Evolutionary conservation across 768 basidiomycete species (phyloP), one percentile per base, ranked within the genome.

Genomic region (Brasilioporus rufonigricans): DNA sequence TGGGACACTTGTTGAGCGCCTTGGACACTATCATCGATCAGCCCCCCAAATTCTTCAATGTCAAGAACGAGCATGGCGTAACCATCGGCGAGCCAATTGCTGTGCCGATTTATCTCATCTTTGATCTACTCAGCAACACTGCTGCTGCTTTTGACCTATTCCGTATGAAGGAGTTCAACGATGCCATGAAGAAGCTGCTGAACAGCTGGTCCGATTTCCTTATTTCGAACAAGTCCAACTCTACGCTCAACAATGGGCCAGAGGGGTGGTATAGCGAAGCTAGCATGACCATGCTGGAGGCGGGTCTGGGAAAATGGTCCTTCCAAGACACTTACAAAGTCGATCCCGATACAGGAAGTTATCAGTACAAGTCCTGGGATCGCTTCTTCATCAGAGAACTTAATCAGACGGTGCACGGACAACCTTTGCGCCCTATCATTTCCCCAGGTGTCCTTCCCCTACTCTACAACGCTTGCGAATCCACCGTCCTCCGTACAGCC

Each of bases 381-480:
- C 69, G 76, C 50, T 84, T 84, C 72, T 85, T 86, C 67, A 75
- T 66, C 27, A 68, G 83, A 3, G 10, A 33, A 14, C 18, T 35
- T 32, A 45, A 45, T 8, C 31, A 21, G 19, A 32, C 18, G 19
- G 11, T 31, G 26, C 11, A 31, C n/a, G n/a, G 29, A 16, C 16
- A 31, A 5, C 19, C 29, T 2, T 14, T 4, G 4, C 48, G 33
- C 21, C 48, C 53, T 19, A 18, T 55, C 33, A 0, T 18, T 2
- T 3, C 2, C 9, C 41, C 47, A 2, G 26, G 23, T 18, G 8
- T 19, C 27, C 26, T 80, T 19, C 29, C 31, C 39, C 21, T 41
- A 55, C 69, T 85, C 51, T 71, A 68, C 57, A 79, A 74, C 60
- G 73, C 78, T 3, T 86, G 84, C 73, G 85, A 86, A 59, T 80